Evolutionary conservation across 2,329 filamentous ascomycete species (phyloP), one percentile per base, ranked within the genome.

Genomic region (Phaeosphaeriaceae sp.): DNA sequence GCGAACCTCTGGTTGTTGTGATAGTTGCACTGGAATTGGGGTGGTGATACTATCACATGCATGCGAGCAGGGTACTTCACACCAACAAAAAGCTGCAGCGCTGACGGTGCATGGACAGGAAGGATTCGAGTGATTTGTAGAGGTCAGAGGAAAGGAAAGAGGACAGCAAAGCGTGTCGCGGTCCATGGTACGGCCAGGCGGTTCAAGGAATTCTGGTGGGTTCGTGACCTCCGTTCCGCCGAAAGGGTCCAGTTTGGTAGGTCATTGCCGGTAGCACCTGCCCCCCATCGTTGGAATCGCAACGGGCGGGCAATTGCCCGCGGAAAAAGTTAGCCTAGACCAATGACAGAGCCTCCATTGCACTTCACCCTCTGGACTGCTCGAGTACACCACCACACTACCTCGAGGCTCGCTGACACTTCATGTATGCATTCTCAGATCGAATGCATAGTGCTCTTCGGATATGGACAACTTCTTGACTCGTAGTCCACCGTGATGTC

Each of bases 1-100:
- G 35, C 8, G 35, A n/a, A 40, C 4, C 35, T 17, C 35, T 6
- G 15, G 35, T 13, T 15, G 35, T 30, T 35, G 26, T 6, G 32
- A 56, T 50, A 21, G 47, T 53, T 52, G 46, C 64, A 52, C 49
- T 52, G 54, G 46, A n/a, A 48, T 19, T 55, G 55, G 52, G 52
- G 53, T 54, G 53, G 61, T 70, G 65, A 68, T 66, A 58, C 60
- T 64, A 59, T 75, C 32, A 55, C 42, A 50, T 53, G 59, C 61
- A 55, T 30, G 35, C 21, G 26, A 24, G 5, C 13, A 35, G 4
- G 15, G 35, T n/a, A 17, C n/a, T 17, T 40, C n/a, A 15, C 15
- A 40, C 15, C 23, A 40, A 40, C 17, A 42, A 35, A 24, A 35
- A 49, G 44, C n/a, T 40, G 28, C 3, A 54, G 10, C 11, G 49